Base-by-base conservation (phyloP, 352 stramenopile genomes). In the Globisporangium yorkense region DNA sequence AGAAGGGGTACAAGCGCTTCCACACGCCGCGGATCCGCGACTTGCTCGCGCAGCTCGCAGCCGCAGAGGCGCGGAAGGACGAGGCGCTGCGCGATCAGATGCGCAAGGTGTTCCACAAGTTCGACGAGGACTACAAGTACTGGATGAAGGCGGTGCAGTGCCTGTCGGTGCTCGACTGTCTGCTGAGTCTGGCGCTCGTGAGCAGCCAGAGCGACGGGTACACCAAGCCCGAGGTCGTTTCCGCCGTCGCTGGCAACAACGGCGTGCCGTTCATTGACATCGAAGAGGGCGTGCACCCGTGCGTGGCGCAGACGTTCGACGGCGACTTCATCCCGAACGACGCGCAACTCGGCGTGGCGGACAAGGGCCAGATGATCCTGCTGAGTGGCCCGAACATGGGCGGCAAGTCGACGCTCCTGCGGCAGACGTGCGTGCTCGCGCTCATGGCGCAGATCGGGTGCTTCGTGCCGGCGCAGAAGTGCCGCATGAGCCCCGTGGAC, bases 391-490 rank as follows among this genome's bases (percentile, higher is more conserved):
- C 96, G 1, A 99, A 99, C 74, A 98, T 98, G 95, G 97, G 97
- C 56, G 97, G 97, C 56, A 99, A 99, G 75, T 98, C 84, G 51
- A 99, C 97, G 18, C 70, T 99, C 45, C 74, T 99, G 24, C 88
- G 97, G 8, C 97, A 99, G 80, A 99, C 96, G 18, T 99, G 97
- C 64, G 81, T 99, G 24, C 85, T 99, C 41, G 85, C 92, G 5
- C 95, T 99, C 49, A 91, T 99, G 66, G 97, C 97, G 12, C 97
- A 99, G 75, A 92, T 99, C n/a, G 98, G 98, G 15, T 99, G 96
- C 69, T 99, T 97, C 63, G 97, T 99, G 20, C 97, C 97, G 2
- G 97, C 97, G 16, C 71, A 89, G n/a, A 83, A 80, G 50, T 98
- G 86, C 57, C 74, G 72, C n/a, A 68, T 99, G 44, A 99, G 89